Evolutionary conservation across 1,284 basidiomycete species (phyloP).

Genomic region (Puccinia horiana): DNA sequence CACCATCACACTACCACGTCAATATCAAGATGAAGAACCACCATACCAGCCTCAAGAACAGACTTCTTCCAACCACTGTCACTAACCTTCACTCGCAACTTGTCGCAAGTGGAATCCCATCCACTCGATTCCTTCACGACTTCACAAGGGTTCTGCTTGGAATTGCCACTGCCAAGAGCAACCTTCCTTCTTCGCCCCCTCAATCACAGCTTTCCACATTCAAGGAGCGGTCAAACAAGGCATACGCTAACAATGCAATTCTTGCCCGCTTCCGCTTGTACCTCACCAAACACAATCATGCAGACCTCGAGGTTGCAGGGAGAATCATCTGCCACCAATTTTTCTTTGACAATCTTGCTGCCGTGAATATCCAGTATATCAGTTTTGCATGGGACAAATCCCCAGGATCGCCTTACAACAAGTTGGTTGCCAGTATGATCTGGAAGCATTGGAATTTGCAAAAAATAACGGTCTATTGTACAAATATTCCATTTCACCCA

Average conservation of each 20-base stretch:
- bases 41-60: background rate
- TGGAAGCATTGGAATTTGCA: slow-evolving; percentile 13
- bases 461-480: slow-evolving; percentile 2
- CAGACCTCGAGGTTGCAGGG: slow-evolving; percentile 8
- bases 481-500: slow-evolving; percentile 20
- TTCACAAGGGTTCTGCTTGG: background rate
- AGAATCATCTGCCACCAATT: slow-evolving; percentile 13
- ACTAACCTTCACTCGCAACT: slow-evolving; percentile 9
- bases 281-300: background rate
- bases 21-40: background rate
- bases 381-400: slow-evolving; percentile 21
- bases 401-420: slow-evolving; percentile 9
- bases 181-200: slow-evolving; percentile 7
- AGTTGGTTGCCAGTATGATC: slow-evolving; percentile 1
- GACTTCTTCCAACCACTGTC: background rate
- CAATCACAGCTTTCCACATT: background rate
- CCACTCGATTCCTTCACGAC: background rate
- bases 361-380: background rate
- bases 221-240: background rate
- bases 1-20: background rate
- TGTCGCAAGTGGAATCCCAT: background rate
- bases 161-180: background rate
- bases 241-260: background rate
- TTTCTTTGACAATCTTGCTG: background rate
- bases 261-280: background rate